These are phyloP conservation scores for Lachnellula willkommii DNA, from an alignment of 2,329 filamentous ascomycete genomes.

Conservation along the genomic window DNA sequence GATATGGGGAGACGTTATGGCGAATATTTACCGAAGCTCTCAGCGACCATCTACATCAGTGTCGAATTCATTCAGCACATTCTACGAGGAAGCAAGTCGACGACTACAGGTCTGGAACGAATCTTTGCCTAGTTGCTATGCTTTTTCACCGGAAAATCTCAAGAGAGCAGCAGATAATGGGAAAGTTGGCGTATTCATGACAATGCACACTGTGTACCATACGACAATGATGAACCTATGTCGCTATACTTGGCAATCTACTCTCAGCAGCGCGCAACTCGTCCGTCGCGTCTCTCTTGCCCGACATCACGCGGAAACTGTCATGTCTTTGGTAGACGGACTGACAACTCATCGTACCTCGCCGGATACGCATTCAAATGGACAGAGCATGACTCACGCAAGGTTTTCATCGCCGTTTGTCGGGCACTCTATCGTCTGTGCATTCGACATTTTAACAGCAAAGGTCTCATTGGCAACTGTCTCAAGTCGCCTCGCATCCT, in stretches of 20 bases:
- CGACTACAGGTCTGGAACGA: constrained; percentile 54
- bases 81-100: constrained; percentile 47
- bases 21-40: constrained; percentile 50
- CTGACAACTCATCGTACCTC: constrained; percentile 34
- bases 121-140: constrained; percentile 50
- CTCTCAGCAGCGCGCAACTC: constrained; percentile 38
- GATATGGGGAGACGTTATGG: constrained; percentile 61
- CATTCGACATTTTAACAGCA: constrained; percentile 61
- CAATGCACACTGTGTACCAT: constrained; percentile 63
- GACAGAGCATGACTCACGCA: neutral
- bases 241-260: constrained; percentile 47
- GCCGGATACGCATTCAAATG: neutral
- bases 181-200: constrained; percentile 54
- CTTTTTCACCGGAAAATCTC: constrained; percentile 52
- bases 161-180: constrained; percentile 48
- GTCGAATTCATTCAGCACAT: constrained; percentile 37
- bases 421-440: constrained; percentile 56
- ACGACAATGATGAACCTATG: constrained; percentile 60
- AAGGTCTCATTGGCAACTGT: constrained; percentile 50
- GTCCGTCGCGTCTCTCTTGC: constrained; percentile 44
- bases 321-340: constrained; percentile 44
- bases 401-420: constrained; percentile 54
- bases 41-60: constrained; percentile 15
- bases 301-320: constrained; percentile 46
- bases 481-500: constrained; percentile 46